Conservation (phyloP, 179 eudicot genomes). For the Vitellaria paradoxa region DNA sequence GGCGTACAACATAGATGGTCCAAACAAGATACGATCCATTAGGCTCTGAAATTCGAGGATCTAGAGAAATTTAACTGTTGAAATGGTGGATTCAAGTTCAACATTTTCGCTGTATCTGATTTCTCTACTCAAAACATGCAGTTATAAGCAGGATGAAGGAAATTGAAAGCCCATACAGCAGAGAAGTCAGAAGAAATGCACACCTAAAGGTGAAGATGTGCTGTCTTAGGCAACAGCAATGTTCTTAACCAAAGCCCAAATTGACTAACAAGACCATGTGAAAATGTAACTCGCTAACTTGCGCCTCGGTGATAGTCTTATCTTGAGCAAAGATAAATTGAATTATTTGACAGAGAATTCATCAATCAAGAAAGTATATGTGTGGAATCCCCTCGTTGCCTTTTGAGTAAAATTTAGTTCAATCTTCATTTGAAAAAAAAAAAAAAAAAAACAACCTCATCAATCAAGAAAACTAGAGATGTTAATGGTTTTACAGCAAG, state of each 20-base stretch:
- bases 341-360: not conserved
- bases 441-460: not conserved
- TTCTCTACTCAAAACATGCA: too few relatives aligned
- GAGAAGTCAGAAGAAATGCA: not conserved
- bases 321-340: not conserved
- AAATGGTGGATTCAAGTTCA: too few relatives aligned
- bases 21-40: too few relatives aligned
- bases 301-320: not conserved
- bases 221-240: too few relatives aligned
- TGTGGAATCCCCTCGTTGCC: too few relatives aligned
- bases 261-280: not conserved
- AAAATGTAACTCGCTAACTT: too few relatives aligned
- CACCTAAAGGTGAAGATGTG: not conserved
- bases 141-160: not conserved
- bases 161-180: not conserved
- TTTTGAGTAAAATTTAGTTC: not conserved
- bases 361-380: too few relatives aligned
- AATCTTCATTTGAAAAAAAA: not conserved
- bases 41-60: too few relatives aligned
- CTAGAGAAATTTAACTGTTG: too few relatives aligned
- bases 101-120: too few relatives aligned
- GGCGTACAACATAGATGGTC: too few relatives aligned
- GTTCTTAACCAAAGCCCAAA: not conserved
- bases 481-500: not conserved
- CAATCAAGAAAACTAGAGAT: not conserved